Percentiles rank a stretch among this genome's conserved stretches.
These are phyloP conservation scores for Scytalidium sp. DNA, from an alignment of 2,329 filamentous ascomycete genomes.

Conservation along the genomic window DNA sequence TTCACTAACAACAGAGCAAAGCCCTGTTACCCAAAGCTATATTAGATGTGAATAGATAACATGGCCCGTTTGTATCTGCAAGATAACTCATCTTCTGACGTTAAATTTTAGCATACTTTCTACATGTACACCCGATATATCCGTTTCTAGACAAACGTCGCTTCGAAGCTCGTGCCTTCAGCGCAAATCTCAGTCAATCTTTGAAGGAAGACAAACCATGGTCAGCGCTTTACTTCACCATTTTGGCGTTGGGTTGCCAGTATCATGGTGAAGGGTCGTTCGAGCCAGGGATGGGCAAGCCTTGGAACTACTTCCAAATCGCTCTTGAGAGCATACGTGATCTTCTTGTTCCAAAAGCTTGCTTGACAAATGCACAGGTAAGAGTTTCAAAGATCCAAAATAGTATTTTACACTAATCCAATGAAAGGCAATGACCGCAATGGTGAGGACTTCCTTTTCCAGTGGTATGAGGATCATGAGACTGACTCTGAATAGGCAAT, in stretches of 20 bases:
- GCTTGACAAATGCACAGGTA: conserved; percentile 24
- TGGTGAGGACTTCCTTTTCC: conserved; percentile 4
- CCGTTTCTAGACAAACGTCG: conserved; percentile 35
- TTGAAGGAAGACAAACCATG: conserved; percentile 29
- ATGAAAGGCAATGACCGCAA: conserved; percentile 9
- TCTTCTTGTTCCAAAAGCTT: conserved; percentile 19
- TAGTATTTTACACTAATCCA: too few relatives aligned
- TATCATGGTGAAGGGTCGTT: conserved; percentile 30
- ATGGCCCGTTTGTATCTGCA: too few relatives aligned
- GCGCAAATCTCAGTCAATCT: conserved; percentile 20
- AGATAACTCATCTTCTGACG: background rate
- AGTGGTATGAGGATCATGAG: background rate
- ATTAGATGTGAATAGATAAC: background rate
- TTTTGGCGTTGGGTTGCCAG: conserved; percentile 14
- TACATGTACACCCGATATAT: conserved; percentile 34
- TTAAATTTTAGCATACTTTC: conserved; percentile 32
- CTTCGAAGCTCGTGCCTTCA: conserved; percentile 32
- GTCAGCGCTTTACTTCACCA: conserved; percentile 35
- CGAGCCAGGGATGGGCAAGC: conserved; percentile 33
- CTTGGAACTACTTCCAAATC: conserved; percentile 37
- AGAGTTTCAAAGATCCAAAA: background rate
- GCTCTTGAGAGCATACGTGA: conserved; percentile 34
- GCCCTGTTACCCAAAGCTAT: background rate
- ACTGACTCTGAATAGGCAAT: conserved; percentile 24
- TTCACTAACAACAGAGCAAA: background rate